Conservation (phyloP, 73 alveolate species). For the Paraurostyla sp. region DNA sequence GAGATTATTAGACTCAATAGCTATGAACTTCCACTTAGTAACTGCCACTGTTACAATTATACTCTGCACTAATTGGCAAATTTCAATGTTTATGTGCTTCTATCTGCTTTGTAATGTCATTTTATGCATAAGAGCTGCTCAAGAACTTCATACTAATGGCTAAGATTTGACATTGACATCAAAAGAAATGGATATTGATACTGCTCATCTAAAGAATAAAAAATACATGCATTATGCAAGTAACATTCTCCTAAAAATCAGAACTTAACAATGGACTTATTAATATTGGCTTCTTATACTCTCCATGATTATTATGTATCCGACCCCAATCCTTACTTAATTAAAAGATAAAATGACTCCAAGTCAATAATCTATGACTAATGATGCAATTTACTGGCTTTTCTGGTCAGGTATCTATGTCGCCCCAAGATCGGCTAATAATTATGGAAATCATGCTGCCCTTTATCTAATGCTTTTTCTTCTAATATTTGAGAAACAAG, state of each 20-base stretch:
- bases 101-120: constrained; percentile 7
- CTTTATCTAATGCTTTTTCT: constrained; percentile 17
- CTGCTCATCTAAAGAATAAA: constrained; percentile 23
- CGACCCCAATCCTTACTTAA: constrained; percentile 24
- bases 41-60: constrained; percentile 36
- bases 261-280: constrained; percentile 22
- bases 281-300: constrained; percentile 41
- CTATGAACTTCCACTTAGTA: constrained; percentile 56
- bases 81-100: constrained; percentile 52
- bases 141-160: constrained; percentile 22
- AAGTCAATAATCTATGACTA: neutral
- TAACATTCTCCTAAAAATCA: neutral
- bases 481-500: constrained; percentile 18
- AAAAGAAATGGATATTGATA: constrained; percentile 23
- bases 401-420: constrained; percentile 57
- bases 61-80: constrained; percentile 49
- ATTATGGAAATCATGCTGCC: constrained; percentile 23
- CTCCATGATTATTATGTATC: constrained; percentile 54
- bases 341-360: neutral
- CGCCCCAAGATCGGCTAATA: neutral
- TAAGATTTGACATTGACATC: neutral
- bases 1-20: constrained; percentile 24
- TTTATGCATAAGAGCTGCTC: constrained; percentile 33
- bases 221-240: constrained; percentile 43
- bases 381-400: constrained; percentile 44